Conservation (phyloP, 2,329 filamentous ascomycete species). For the Moelleriella libera region DNA sequence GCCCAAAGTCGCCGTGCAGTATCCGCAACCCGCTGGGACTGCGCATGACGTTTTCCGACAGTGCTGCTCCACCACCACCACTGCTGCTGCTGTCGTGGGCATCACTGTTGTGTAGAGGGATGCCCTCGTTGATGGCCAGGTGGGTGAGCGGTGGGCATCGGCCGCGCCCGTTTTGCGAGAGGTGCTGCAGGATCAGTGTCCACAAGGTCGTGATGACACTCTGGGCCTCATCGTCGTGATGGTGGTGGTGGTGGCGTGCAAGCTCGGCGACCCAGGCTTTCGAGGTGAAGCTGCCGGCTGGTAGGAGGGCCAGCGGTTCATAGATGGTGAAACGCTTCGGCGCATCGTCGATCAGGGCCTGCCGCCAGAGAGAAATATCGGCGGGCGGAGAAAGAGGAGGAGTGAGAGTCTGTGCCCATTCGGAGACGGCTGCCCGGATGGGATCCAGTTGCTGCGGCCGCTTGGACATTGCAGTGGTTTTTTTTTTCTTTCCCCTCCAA, state of each 20-base stretch:
- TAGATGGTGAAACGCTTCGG: constrained; percentile 48
- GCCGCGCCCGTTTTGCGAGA: constrained; percentile 30
- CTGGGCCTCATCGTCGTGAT: constrained; percentile 27
- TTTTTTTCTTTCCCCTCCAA: background rate
- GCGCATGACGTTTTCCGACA: constrained; percentile 54
- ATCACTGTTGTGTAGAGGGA: constrained; percentile 26
- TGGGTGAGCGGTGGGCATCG: constrained; percentile 31
- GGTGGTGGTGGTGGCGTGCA: constrained; percentile 8
- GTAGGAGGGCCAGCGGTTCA: constrained; percentile 45
- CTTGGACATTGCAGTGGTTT: too few species aligned
- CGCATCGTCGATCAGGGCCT: constrained; percentile 22
- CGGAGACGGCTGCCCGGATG: constrained; percentile 16
- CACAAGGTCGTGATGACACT: constrained; percentile 29
- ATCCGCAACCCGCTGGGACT: constrained; percentile 57
- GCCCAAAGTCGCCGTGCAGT: constrained; percentile 63
- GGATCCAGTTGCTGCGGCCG: constrained; percentile 12
- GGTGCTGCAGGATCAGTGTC: constrained; percentile 28
- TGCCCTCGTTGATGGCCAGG: constrained; percentile 47
- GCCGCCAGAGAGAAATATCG: constrained; percentile 5
- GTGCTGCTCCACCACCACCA: too few species aligned
- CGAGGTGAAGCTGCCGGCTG: constrained; percentile 39
- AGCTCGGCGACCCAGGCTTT: constrained; percentile 25
- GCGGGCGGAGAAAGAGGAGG: background rate
- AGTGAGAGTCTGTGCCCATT: constrained; percentile 13
- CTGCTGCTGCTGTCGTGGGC: background rate